phyloP scores from a whole-genome alignment of 768 basidiomycete species.

The Tephrocybe sp. region DNA sequence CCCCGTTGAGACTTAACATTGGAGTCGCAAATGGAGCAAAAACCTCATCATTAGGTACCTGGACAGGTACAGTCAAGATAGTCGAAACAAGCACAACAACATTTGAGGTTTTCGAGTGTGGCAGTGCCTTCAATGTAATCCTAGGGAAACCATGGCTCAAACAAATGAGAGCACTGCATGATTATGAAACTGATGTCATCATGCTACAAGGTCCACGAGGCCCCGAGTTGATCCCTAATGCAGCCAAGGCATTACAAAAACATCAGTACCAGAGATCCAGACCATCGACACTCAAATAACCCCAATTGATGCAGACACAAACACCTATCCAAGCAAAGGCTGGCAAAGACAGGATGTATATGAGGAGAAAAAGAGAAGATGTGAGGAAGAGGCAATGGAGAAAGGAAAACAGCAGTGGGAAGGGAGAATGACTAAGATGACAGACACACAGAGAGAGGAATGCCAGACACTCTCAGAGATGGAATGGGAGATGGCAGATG shows the following conservation, averaged over 20 bases:
- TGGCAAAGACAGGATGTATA: not conserved
- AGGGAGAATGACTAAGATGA: not conserved
- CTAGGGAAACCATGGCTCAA: slow-evolving; percentile 29
- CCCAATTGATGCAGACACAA: not conserved
- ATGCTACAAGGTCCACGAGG: not conserved
- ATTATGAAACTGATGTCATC: slow-evolving; percentile 19
- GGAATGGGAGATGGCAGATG: not conserved
- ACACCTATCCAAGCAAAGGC: not conserved
- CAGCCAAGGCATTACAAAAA: not conserved
- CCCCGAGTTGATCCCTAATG: not conserved
- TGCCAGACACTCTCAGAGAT: not conserved
- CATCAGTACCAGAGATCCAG: not conserved
- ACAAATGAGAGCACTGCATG: slow-evolving; percentile 20
- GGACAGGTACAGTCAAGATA: not conserved
- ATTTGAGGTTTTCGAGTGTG: slow-evolving; percentile 24
- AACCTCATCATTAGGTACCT: not conserved
- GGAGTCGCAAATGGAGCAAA: slow-evolving; percentile 22
- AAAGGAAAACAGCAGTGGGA: not conserved
- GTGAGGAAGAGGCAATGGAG: not conserved
- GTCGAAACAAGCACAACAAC: not conserved
- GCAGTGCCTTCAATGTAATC: slow-evolving; percentile 22
- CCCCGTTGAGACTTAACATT: not conserved
- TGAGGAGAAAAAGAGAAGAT: not conserved
- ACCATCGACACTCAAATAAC: not conserved
- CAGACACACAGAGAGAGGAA: not conserved